Percentiles rank a stretch among this genome's conserved stretches.
Conservation (phyloP, 495 filamentous ascomycete genomes). For the Poronia punctata region DNA sequence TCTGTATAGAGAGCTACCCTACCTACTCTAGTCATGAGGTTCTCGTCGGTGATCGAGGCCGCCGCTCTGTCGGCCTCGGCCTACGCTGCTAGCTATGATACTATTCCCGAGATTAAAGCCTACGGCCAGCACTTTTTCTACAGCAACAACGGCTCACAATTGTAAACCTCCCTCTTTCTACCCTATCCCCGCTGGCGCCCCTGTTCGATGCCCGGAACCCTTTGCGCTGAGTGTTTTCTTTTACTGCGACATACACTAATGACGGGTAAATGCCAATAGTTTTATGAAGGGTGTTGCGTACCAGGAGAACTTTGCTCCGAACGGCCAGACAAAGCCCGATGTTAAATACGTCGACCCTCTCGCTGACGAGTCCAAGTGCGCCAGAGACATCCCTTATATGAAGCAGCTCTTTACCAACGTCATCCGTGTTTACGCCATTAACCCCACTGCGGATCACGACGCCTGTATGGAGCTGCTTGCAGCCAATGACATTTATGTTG, state of each 20-base stretch:
- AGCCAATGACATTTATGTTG: conserved; percentile 86
- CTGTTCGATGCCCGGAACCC: neutral
- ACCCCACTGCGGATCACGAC: conserved; percentile 68
- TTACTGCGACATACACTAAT: too few species aligned
- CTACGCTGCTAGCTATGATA: conserved; percentile 20
- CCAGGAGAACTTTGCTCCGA: conserved; percentile 50
- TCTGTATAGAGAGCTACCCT: neutral
- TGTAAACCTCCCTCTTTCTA: conserved; percentile 14
- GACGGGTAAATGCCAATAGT: conserved; percentile 15
- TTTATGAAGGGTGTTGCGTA: conserved; percentile 86
- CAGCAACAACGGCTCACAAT: conserved; percentile 27
- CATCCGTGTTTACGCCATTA: conserved; percentile 88
- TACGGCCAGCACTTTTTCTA: conserved; percentile 29
- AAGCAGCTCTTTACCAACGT: conserved; percentile 74
- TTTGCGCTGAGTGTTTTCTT: conserved; percentile 3
- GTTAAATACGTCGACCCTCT: conserved; percentile 58
- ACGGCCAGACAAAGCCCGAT: conserved; percentile 27
- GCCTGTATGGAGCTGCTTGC: conserved; percentile 77
- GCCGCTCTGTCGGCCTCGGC: conserved; percentile 17
- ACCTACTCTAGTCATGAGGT: conserved; percentile 18
- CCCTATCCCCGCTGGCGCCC: neutral
- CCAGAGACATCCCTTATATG: conserved; percentile 75
- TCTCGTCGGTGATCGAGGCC: conserved; percentile 19
- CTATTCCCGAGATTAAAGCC: conserved; percentile 20
- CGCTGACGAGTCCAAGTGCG: conserved; percentile 59